Conservation (phyloP, 2,329 filamentous ascomycete species). For the Onygena corvina region DNA sequence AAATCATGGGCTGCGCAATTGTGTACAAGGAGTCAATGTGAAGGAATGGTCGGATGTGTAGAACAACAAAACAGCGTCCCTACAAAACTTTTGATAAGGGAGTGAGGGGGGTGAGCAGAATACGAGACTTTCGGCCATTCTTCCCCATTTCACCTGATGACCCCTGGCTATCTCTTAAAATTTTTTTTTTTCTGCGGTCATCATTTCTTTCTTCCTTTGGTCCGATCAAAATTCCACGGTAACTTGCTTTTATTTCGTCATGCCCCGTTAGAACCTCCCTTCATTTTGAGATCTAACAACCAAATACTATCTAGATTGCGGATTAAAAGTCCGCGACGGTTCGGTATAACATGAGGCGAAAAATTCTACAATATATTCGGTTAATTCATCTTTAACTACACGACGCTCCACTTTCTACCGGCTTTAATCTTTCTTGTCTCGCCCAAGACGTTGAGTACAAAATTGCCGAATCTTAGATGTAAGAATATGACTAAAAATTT, state of each 20-base stretch:
- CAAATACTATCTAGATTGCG: too few species aligned
- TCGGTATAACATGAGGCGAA: not conserved
- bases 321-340: not conserved
- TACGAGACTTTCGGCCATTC: constrained; percentile 3
- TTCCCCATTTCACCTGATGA: not conserved
- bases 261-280: not conserved
- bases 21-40: not conserved
- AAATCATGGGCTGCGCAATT: not conserved
- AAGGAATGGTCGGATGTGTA: not conserved
- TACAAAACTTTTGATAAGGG: not conserved
- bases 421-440: not conserved
- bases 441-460: not conserved
- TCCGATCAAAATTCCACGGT: not conserved
- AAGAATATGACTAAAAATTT: too few species aligned
- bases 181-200: not conserved
- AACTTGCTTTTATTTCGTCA: not conserved
- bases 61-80: not conserved
- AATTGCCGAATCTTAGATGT: not conserved
- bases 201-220: constrained; percentile 1
- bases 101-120: not conserved
- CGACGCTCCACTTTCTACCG: not conserved
- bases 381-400: not conserved
- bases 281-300: too few species aligned
- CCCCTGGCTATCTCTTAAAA: not conserved
- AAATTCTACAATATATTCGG: too few species aligned